A percentile compares a stretch with the other conserved stretches of the same genome.
These are phyloP conservation scores for Coelastrella sp. DNA, from an alignment of 139 green algal species.

Conservation along the genomic window DNA sequence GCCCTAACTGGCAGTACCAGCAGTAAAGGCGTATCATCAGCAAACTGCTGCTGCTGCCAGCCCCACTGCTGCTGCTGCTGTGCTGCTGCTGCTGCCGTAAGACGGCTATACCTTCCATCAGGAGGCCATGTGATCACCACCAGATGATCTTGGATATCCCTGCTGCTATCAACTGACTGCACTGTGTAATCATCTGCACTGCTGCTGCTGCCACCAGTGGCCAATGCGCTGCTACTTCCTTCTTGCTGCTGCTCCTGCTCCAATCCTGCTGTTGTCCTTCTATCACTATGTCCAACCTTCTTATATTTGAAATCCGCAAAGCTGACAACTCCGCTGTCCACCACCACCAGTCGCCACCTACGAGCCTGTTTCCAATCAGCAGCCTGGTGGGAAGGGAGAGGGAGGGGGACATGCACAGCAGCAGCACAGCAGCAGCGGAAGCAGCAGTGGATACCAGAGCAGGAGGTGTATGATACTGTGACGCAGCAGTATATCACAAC, in stretches of 20 bases:
- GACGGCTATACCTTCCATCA: constrained; percentile 23
- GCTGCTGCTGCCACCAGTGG: background rate
- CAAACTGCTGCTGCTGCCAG: constrained; percentile 11
- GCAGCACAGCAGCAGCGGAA: background rate
- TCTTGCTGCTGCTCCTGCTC: constrained; percentile 14
- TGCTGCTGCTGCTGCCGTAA: background rate
- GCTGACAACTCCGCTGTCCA: constrained; percentile 23
- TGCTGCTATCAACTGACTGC: background rate
- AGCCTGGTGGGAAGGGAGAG: too few relatives aligned
- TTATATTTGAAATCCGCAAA: constrained; percentile 26
- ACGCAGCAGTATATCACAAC: too few relatives aligned
- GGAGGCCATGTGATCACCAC: constrained; percentile 28
- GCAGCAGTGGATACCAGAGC: too few relatives aligned
- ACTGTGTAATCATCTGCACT: background rate
- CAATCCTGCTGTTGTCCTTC: background rate
- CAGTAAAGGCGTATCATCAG: background rate
- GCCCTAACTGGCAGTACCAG: background rate
- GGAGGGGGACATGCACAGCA: background rate
- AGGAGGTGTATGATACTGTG: too few relatives aligned
- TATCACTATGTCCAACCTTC: background rate
- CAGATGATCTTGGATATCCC: background rate
- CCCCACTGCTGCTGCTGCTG: background rate
- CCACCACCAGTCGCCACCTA: constrained; percentile 26
- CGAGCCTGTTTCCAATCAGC: constrained; percentile 25
- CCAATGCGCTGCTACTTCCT: too few relatives aligned